Evolutionary conservation across 164 flowering plant genomes (phyloP), one percentile per base, ranked within the genome.

Genomic region (Umbellularia californica): DNA sequence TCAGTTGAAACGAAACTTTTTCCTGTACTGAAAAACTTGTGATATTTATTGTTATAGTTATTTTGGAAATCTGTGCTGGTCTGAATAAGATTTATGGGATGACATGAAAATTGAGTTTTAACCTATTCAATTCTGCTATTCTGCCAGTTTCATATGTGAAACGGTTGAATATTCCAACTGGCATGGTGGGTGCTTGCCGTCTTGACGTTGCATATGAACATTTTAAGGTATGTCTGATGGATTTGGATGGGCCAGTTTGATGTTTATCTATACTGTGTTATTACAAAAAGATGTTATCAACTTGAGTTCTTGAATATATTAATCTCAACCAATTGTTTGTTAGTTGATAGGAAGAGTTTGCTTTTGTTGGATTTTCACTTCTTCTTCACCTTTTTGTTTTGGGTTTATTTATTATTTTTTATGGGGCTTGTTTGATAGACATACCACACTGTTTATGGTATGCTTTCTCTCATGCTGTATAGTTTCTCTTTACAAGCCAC

Each of bases 141-240:
- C 60, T 81, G 78, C 25, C 75, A 93, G 99, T 92, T 82, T 50
- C 98, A 55, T 93, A 92, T 87, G 99, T 95, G 35, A 93, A 87
- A 84, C 82, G 80, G 81, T 85, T 95, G 81, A 93, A 92, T 78
- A 87, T 93, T 84, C 98, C 96, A 50, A 90, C 95, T 80, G 97
- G 97, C 22, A 92, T 90, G 82, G 99, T 95, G 78, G 99, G 98
- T 72, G 94, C 98, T 30, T 93, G 97, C 75, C 92, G 92, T 68
- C 99, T 95, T 83, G 98, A 93, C 85, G 83, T 92, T 58, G 99
- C 99, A 69, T 95, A 89, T 74, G 96, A 92, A 74, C 97, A 92
- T 88, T 95, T 92, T 84, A 95, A 90, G 97, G 99, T 95, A 85
- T 35, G 77, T 23, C 19, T 77, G 10, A n/a, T 58, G 30, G 19